Evolutionary conservation across 2,329 filamentous ascomycete species (phyloP).

Genomic region (Ophiocordyceps unilateralis): DNA sequence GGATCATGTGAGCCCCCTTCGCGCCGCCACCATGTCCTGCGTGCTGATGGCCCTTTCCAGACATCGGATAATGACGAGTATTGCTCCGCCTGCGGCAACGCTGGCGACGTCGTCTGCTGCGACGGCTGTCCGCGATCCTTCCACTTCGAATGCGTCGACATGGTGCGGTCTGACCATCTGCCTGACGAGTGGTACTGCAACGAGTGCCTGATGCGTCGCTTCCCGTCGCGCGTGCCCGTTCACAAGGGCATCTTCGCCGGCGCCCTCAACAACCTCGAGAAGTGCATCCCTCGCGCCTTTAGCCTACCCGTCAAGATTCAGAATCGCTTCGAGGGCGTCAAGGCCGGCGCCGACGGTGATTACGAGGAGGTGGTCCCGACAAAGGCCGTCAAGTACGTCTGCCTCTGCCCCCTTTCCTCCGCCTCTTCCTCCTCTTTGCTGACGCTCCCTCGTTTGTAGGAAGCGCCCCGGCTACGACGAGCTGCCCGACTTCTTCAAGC

Average conservation of each 20-base stretch:
- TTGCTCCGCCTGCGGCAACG: conserved; percentile 71
- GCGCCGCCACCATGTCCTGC: too few species aligned
- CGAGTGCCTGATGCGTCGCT: conserved; percentile 39
- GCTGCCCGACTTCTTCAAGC: conserved; percentile 46
- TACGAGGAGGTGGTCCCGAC: conserved; percentile 52
- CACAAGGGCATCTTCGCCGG: conserved; percentile 41
- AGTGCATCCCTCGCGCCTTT: conserved; percentile 56
- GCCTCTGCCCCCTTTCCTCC: neutral
- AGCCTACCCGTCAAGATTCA: conserved; percentile 53
- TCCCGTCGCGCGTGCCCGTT: conserved; percentile 25
- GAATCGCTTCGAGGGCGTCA: conserved; percentile 64
- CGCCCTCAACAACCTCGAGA: conserved; percentile 47
- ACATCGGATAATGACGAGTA: conserved; percentile 66
- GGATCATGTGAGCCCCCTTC: conserved; percentile 27
- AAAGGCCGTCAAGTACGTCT: conserved; percentile 47
- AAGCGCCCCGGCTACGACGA: conserved; percentile 42
- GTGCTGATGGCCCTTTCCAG: conserved; percentile 7
- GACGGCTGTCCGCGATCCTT: conserved; percentile 83
- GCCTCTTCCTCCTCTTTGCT: neutral
- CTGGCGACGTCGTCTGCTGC: conserved; percentile 78
- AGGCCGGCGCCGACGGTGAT: conserved; percentile 57
- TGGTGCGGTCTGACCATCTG: conserved; percentile 49
- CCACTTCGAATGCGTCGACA: conserved; percentile 78
- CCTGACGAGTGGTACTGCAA: conserved; percentile 79
- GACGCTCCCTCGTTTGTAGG: conserved; percentile 11